Base-by-base conservation (phyloP, 2,329 filamentous ascomycete genomes). In the Aspergillus tamarii region DNA sequence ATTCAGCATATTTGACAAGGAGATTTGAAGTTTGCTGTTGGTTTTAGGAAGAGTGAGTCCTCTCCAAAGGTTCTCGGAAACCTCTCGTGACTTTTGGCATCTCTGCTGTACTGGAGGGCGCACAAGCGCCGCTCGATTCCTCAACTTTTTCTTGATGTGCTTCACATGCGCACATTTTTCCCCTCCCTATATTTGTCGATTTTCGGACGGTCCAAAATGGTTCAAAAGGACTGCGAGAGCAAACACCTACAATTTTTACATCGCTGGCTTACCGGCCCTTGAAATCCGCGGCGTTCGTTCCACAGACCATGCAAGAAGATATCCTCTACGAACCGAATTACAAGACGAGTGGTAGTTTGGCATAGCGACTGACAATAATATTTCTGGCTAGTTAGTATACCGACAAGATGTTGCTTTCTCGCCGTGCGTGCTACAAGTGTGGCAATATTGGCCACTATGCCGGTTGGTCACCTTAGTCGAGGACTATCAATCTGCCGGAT, bases 351-450 rank as follows among this genome's bases (percentile, higher is more conserved):
- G 56, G 57, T 3, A 26, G 16, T 30, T 56, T 21, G 30, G 53
- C 26, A 53, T 50, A 19, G 32, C 28, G 36, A 54, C 58, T 39
- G 58, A 70, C 69, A 69, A 61, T 48, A 4, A 1, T 61, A 7
- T 56, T 23, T 54, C 50, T 32, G 58, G 57, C 23, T 66, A 67
- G 53, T 52, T 66, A 69, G 65, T 69, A 65, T 66, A 70, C 62
- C 64, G 64, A 59, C 76, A 84, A 76, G 72, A 94, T 93, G 91
- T 91, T 91, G 82, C 91, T 93, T 73, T 92, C 90, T 77, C 90
- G 91, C 81, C 90, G 91, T 82, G 91, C 91, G 73, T 94, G 91
- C 86, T 92, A 92, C 85, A 92, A 84, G 73, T 84, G 82, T 80
- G 91, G 91, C 83, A 93, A 93, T 75, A 90, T 93, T 79, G 91